phyloP scores from a whole-genome alignment of 805 yeast genomes.

The Saccharomycopsis javanensis region DNA sequence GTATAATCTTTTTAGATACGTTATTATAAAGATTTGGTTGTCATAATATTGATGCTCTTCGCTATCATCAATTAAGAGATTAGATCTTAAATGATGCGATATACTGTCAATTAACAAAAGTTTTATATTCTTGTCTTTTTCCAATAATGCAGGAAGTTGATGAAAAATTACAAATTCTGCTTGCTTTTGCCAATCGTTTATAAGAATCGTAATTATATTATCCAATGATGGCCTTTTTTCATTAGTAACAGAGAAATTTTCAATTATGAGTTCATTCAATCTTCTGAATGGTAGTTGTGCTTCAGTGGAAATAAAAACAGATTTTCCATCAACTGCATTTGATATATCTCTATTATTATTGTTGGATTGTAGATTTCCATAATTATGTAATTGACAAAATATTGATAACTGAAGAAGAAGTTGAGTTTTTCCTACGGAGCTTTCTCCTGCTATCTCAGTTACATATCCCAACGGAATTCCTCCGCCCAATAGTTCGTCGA shows the following conservation, averaged over 20 bases:
- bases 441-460: conserved; percentile 75
- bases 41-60: conserved; percentile 29
- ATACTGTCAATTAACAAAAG: conserved; percentile 71
- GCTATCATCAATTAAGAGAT: conserved; percentile 33
- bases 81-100: conserved; percentile 70
- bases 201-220: conserved; percentile 6
- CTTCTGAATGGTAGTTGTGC: conserved; percentile 59
- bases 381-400: conserved; percentile 46
- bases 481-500: conserved; percentile 44
- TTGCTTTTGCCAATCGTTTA: conserved; percentile 24
- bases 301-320: conserved; percentile 77
- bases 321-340: conserved; percentile 27
- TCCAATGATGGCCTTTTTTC: conserved; percentile 9
- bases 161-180: conserved; percentile 60
- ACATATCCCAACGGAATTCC: conserved; percentile 48
- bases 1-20: conserved; percentile 35
- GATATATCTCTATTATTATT: too few species aligned
- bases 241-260: conserved; percentile 35
- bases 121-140: conserved; percentile 32
- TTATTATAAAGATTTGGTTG: conserved; percentile 25
- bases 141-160: conserved; percentile 44
- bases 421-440: conserved; percentile 84
- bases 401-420: conserved; percentile 57
- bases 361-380: too few species aligned
- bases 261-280: conserved; percentile 38